A percentile compares a stretch with the other conserved stretches of the same genome.
phyloP scores from a whole-genome alignment of 305 asterid genomes.

The Fraxinus nigra region DNA sequence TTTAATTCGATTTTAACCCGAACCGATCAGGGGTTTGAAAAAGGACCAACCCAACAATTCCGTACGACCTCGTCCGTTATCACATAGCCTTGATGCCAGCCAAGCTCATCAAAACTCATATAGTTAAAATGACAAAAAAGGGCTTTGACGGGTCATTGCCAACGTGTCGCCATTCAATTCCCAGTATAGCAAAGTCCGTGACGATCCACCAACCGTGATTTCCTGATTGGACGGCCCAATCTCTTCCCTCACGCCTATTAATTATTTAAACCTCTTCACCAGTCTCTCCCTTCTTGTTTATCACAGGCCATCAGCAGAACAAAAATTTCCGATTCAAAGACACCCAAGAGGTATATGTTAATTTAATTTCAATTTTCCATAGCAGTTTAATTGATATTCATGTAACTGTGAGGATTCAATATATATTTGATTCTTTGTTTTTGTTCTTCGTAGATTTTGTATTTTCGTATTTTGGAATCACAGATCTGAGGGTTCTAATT shows the following conservation, averaged over 20 bases:
- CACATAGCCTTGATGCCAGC: background rate
- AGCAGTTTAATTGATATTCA: background rate
- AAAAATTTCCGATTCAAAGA: background rate
- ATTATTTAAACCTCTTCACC: conserved; percentile 4
- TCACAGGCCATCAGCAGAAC: background rate
- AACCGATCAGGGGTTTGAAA: no score
- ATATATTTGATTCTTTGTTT: background rate
- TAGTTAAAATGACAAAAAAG: conserved; percentile 7
- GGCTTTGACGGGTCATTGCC: conserved; percentile 32
- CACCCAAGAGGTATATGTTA: conserved; percentile 22
- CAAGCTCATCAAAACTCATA: background rate
- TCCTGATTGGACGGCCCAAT: conserved; percentile 13
- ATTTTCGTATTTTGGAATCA: background rate
- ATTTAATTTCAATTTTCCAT: background rate
- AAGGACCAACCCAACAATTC: background rate
- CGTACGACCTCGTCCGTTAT: background rate
- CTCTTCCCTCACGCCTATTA: background rate
- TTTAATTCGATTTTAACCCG: no score
- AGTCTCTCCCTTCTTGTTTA: background rate
- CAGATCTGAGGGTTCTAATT: conserved; percentile 21
- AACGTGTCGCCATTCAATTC: conserved; percentile 18
- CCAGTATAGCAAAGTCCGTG: conserved; percentile 20
- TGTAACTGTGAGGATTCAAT: background rate
- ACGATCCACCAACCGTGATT: background rate
- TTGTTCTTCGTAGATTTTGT: background rate